Percentiles rank a stretch among this genome's conserved stretches.
These are phyloP conservation scores for Colletotrichum cordylinicola DNA, from an alignment of 2,329 filamentous ascomycete genomes.

Conservation along the genomic window DNA sequence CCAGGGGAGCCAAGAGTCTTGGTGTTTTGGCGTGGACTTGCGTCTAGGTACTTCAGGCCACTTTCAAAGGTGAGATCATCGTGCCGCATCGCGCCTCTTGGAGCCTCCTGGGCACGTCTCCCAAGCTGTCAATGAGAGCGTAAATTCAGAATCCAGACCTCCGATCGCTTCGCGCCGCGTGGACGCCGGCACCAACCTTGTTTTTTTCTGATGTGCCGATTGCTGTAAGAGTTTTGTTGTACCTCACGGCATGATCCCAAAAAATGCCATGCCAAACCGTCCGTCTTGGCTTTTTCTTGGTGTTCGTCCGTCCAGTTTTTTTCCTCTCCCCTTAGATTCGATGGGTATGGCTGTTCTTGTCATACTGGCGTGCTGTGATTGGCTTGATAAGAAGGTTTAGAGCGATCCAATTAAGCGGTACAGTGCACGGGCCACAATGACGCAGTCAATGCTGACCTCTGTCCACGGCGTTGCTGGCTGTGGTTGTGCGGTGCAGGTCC, in stretches of 20 bases:
- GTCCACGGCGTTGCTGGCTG: fast-evolving
- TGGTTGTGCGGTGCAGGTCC: background rate
- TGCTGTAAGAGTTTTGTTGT: fast-evolving
- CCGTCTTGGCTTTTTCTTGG: constrained; percentile 12
- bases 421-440: background rate
- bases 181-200: background rate
- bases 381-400: background rate
- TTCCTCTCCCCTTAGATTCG: background rate
- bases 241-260: background rate
- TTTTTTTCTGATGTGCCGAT: background rate
- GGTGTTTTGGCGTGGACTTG: constrained; percentile 4
- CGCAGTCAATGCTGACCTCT: background rate
- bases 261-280: background rate
- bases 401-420: background rate
- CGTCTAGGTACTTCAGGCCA: background rate
- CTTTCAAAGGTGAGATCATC: background rate
- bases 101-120: background rate
- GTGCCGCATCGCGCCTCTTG: background rate
- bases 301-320: background rate
- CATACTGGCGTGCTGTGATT: background rate
- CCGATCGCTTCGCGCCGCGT: background rate
- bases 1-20: constrained; percentile 16
- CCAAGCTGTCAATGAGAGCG: background rate
- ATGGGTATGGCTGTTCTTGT: background rate
- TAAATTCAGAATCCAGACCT: background rate